These are phyloP conservation scores for Corynespora cassiicola DNA, from an alignment of 2,329 filamentous ascomycete species.

Conservation along the genomic window DNA sequence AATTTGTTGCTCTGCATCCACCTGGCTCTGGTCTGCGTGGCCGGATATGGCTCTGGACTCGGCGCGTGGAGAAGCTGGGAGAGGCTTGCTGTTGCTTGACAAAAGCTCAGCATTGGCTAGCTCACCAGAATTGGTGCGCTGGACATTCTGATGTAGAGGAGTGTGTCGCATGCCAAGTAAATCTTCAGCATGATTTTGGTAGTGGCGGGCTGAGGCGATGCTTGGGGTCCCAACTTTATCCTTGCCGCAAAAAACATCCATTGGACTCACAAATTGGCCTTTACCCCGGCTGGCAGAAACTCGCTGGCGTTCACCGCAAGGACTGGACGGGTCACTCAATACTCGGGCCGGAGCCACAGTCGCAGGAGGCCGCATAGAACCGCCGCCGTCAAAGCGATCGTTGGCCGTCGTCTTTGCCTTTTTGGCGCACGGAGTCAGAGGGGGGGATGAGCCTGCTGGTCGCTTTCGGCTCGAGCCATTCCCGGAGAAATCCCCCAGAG, in stretches of 20 bases:
- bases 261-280: no score
- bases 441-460: neutral
- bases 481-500: no score
- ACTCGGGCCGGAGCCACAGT: slow-evolving; percentile 12
- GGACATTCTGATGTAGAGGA: slow-evolving; percentile 8
- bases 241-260: no score
- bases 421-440: neutral
- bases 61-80: slow-evolving; percentile 48
- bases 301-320: slow-evolving; percentile 8
- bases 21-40: slow-evolving; percentile 32
- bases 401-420: slow-evolving; percentile 2
- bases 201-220: no score
- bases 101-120: slow-evolving; percentile 29
- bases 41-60: slow-evolving; percentile 49
- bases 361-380: neutral
- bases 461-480: no score
- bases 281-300: no score
- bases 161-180: slow-evolving; percentile 6
- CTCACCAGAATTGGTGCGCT: slow-evolving; percentile 4
- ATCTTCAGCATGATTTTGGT: no score
- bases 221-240: no score
- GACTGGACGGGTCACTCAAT: slow-evolving; percentile 17
- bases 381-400: neutral
- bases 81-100: slow-evolving; percentile 51
- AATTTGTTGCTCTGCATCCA: slow-evolving; percentile 36